phyloP scores from a whole-genome alignment of 495 filamentous ascomycete species.

The Podospora conica region DNA sequence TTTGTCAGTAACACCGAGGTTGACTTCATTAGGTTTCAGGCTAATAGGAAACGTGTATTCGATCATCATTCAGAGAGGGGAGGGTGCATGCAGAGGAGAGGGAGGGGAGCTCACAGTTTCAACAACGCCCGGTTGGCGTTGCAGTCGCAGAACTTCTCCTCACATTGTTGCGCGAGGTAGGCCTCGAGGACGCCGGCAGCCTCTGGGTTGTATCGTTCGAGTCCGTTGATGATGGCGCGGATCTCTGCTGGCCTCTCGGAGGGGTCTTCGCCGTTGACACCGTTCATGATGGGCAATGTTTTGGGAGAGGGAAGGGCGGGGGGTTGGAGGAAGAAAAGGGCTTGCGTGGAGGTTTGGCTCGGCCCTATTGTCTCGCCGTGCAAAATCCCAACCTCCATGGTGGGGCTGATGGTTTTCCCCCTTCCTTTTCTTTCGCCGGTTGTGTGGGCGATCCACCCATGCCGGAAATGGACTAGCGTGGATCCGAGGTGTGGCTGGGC shows the following conservation, averaged over 20 bases:
- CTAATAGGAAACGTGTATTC: slow-evolving; percentile 97
- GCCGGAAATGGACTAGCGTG: slow-evolving; percentile 22
- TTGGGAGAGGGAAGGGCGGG: slow-evolving; percentile 7
- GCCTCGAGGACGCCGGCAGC: slow-evolving; percentile 90
- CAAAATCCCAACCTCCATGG: slow-evolving; percentile 21
- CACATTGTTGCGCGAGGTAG: slow-evolving; percentile 92
- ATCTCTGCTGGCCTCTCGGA: slow-evolving; percentile 79
- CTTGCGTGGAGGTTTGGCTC: slow-evolving; percentile 15
- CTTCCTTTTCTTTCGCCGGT: slow-evolving; percentile 19
- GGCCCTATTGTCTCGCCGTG: slow-evolving; percentile 18
- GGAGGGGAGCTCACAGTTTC: slow-evolving; percentile 72
- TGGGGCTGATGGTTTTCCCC: slow-evolving; percentile 20
- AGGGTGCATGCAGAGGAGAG: slow-evolving; percentile 2
- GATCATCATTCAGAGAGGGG: slow-evolving; percentile 56
- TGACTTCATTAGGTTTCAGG: slow-evolving; percentile 63
- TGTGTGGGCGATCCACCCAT: slow-evolving; percentile 18
- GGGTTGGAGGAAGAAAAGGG: slow-evolving; percentile 19
- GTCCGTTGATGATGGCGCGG: slow-evolving; percentile 82
- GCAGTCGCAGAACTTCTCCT: slow-evolving; percentile 85
- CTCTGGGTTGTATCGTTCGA: slow-evolving; percentile 98
- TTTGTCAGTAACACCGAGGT: slow-evolving; percentile 60
- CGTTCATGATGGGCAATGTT: slow-evolving; percentile 39
- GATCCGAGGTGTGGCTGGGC: background rate
- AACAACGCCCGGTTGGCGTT: slow-evolving; percentile 93
- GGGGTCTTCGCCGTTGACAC: slow-evolving; percentile 44